These are phyloP conservation scores for Testicularia cyperi DNA, from an alignment of 1,284 basidiomycete species.

Conservation along the genomic window DNA sequence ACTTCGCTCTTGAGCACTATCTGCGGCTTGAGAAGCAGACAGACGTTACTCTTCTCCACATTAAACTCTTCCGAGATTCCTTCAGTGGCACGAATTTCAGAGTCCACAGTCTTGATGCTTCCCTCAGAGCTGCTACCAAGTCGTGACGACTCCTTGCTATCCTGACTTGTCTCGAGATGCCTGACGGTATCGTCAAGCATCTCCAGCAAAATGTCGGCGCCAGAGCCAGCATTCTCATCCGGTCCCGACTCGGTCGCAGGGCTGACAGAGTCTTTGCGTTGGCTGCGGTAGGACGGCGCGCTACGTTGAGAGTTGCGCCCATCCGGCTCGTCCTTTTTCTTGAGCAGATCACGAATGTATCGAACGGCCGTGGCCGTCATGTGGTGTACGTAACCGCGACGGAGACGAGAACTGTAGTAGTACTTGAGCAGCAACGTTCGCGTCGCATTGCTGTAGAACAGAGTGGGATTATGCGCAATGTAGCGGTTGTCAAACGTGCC, in stretches of 20 bases:
- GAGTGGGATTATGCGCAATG: conserved; percentile 82
- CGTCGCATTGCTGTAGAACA: conserved; percentile 76
- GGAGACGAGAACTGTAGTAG: conserved; percentile 77
- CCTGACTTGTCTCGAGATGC: conserved; percentile 25
- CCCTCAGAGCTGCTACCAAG: not conserved
- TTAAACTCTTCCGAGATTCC: conserved; percentile 61
- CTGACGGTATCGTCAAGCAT: conserved; percentile 53
- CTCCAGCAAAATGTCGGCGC: conserved; percentile 51
- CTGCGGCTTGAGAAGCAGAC: conserved; percentile 86
- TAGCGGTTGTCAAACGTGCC: conserved; percentile 85
- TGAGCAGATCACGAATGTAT: conserved; percentile 49
- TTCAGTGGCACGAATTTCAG: conserved; percentile 28
- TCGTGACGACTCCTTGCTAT: conserved; percentile 3
- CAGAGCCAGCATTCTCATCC: not conserved
- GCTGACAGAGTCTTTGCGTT: not conserved
- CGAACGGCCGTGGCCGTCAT: conserved; percentile 70
- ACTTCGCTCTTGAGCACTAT: conserved; percentile 75
- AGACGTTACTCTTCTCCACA: conserved; percentile 71
- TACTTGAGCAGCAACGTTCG: conserved; percentile 86
- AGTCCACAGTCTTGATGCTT: not conserved
- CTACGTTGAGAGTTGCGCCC: not conserved
- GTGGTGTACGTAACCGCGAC: conserved; percentile 79
- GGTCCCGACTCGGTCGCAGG: no score
- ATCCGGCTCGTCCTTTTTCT: conserved; percentile 21
- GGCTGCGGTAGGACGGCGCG: not conserved